Conservation (phyloP, 1,139 yeast species). For the Blastobotrys persicus region DNA sequence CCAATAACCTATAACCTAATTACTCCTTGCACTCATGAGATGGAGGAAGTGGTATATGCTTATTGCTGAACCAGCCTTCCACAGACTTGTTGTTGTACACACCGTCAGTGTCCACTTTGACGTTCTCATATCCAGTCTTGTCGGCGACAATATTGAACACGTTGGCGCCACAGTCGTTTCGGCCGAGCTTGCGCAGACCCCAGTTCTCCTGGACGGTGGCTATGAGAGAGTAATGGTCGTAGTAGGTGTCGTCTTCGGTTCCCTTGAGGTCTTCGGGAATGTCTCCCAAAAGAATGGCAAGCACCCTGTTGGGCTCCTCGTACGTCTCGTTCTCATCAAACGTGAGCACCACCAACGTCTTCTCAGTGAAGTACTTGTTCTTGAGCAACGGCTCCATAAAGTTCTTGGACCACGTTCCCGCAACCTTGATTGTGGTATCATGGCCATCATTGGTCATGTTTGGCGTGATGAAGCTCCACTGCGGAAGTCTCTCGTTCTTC, state of each 20-base stretch:
- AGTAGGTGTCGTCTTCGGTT: slow-evolving; percentile 46
- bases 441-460: slow-evolving; percentile 52
- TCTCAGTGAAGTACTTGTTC: slow-evolving; percentile 46
- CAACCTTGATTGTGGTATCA: slow-evolving; percentile 44
- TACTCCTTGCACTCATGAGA: not conserved
- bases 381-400: slow-evolving; percentile 44
- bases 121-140: slow-evolving; percentile 38
- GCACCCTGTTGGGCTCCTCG: slow-evolving; percentile 44
- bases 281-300: slow-evolving; percentile 45
- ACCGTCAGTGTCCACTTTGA: slow-evolving; percentile 40
- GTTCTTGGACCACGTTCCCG: slow-evolving; percentile 45
- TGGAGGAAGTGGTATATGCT: slow-evolving; percentile 35
- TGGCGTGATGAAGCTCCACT: slow-evolving; percentile 51
- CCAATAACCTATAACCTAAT: not conserved
- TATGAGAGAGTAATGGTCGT: slow-evolving; percentile 49
- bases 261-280: slow-evolving; percentile 42
- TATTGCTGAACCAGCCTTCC: slow-evolving; percentile 42
- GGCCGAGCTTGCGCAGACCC: slow-evolving; percentile 47
- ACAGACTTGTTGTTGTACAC: slow-evolving; percentile 43
- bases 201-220: slow-evolving; percentile 49
- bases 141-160: slow-evolving; percentile 44
- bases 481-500: slow-evolving; percentile 43
- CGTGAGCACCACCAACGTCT: slow-evolving; percentile 45
- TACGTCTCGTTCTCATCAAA: slow-evolving; percentile 49
- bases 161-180: slow-evolving; percentile 49